Evolutionary conservation across 2,329 filamentous ascomycete species (phyloP).

Genomic region (Monosporascus sp.): DNA sequence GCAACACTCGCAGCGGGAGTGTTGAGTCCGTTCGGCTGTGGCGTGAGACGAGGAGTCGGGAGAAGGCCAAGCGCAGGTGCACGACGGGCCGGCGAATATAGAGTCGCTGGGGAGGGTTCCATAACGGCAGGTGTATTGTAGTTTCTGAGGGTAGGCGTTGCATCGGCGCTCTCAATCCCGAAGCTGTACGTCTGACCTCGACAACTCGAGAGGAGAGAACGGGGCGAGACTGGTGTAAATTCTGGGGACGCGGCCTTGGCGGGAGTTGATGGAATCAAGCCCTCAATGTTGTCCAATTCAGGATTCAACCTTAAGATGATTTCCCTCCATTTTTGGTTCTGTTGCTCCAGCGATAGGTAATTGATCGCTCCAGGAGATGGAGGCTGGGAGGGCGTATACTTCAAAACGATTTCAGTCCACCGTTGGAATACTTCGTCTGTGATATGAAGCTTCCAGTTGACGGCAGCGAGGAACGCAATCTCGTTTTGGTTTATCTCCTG

Average conservation of each 20-base stretch:
- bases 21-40: constrained; percentile 49
- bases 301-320: constrained; percentile 53
- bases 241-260: constrained; percentile 26
- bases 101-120: constrained; percentile 42
- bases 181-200: constrained; percentile 30
- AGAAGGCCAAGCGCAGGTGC: constrained; percentile 51
- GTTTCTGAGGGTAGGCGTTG: constrained; percentile 36
- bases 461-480: constrained; percentile 80
- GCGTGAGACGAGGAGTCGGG: constrained; percentile 55
- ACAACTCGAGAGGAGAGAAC: constrained; percentile 39
- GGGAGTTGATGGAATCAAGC: constrained; percentile 35
- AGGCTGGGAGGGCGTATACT: constrained; percentile 66
- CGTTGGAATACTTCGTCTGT: constrained; percentile 82
- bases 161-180: constrained; percentile 33
- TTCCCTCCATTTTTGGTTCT: constrained; percentile 52
- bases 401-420: constrained; percentile 90
- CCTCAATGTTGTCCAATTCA: constrained; percentile 53
- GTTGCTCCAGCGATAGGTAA: constrained; percentile 36
- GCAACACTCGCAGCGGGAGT: constrained; percentile 56
- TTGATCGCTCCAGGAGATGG: constrained; percentile 45
- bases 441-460: constrained; percentile 94
- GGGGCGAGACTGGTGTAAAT: constrained; percentile 33
- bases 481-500: constrained; percentile 96
- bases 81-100: constrained; percentile 40
- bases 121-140: constrained; percentile 39